Percentiles rank a stretch among this genome's conserved stretches.
phyloP scores from a whole-genome alignment of 495 filamentous ascomycete genomes.

The Penicillium argentinense region DNA sequence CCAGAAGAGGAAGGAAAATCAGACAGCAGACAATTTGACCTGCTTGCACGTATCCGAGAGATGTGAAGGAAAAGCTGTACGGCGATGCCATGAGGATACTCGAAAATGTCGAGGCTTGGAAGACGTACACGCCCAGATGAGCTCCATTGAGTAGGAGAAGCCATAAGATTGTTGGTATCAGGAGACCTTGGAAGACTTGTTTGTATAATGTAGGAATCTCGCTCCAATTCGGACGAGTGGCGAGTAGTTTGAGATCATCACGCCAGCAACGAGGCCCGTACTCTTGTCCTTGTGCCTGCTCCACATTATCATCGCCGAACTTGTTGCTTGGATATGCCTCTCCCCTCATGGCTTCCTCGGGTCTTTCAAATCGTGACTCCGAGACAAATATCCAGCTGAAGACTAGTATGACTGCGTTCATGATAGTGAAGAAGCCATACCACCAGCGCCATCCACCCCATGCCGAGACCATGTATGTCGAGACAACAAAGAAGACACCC shows the following conservation, averaged over 20 bases:
- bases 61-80: slow-evolving; percentile 14
- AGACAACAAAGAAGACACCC: slow-evolving; percentile 17
- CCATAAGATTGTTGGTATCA: slow-evolving; percentile 23
- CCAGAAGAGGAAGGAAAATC: slow-evolving; percentile 24
- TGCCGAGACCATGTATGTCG: slow-evolving; percentile 16
- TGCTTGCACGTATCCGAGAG: slow-evolving; percentile 25
- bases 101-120: slow-evolving; percentile 19
- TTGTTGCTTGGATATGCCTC: neutral
- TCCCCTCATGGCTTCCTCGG: slow-evolving; percentile 8
- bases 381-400: slow-evolving; percentile 12
- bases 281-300: neutral
- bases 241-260: slow-evolving; percentile 13
- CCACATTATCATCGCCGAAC: neutral
- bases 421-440: slow-evolving; percentile 22
- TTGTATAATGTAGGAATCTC: slow-evolving; percentile 19
- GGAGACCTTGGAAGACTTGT: slow-evolving; percentile 19
- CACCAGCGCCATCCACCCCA: slow-evolving; percentile 27
- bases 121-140: slow-evolving; percentile 23
- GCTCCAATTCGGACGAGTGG: slow-evolving; percentile 5
- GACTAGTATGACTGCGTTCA: slow-evolving; percentile 13
- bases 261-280: slow-evolving; percentile 16
- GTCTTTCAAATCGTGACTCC: slow-evolving; percentile 15
- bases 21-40: slow-evolving; percentile 24
- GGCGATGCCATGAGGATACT: slow-evolving; percentile 18
- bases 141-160: slow-evolving; percentile 24